Conservation (phyloP, 331 rosid species). For the Cydonia oblonga region DNA sequence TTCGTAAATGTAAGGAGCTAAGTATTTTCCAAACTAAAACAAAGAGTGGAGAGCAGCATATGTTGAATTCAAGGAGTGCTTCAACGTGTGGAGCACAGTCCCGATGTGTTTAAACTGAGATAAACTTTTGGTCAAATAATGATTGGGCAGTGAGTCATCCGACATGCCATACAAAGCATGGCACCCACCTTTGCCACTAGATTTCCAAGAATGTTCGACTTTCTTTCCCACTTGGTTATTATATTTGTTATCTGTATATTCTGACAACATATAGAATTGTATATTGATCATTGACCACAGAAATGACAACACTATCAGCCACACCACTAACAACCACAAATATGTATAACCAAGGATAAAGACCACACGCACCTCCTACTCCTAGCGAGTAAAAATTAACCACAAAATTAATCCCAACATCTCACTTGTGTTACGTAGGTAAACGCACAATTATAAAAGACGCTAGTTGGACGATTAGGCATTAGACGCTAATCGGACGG, state of each 20-base stretch:
- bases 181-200: not conserved
- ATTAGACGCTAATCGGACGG: too few relatives aligned
- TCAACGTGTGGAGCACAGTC: conserved; percentile 3
- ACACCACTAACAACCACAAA: not conserved
- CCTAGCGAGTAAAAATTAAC: not conserved
- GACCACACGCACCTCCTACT: not conserved
- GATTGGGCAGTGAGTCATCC: not conserved
- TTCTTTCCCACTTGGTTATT: not conserved
- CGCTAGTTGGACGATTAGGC: too few relatives aligned
- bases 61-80: not conserved
- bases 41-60: not conserved
- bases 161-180: conserved; percentile 16
- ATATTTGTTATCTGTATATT: not conserved
- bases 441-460: not conserved
- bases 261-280: not conserved
- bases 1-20: too few relatives aligned
- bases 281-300: not conserved
- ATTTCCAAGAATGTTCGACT: too few relatives aligned
- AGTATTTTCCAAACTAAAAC: too few relatives aligned
- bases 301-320: not conserved
- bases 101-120: not conserved
- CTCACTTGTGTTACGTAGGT: not conserved
- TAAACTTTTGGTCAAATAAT: not conserved
- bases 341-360: not conserved
- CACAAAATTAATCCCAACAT: not conserved